Evolutionary conservation across 2,329 filamentous ascomycete genomes (phyloP).

Genomic region (Calonectria pteridis): DNA sequence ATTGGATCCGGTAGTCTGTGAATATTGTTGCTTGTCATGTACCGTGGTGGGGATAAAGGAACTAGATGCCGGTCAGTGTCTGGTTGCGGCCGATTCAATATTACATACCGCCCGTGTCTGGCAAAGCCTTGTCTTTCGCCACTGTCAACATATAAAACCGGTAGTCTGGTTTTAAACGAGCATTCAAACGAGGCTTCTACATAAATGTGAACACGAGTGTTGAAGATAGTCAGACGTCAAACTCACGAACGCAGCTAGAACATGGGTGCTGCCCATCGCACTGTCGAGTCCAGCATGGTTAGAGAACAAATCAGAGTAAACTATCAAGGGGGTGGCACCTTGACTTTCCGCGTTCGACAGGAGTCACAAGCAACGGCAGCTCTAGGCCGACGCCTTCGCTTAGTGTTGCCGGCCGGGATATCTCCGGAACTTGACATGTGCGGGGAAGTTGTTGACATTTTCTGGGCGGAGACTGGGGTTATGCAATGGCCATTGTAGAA

Average conservation of each 20-base stretch:
- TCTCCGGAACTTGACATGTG: neutral
- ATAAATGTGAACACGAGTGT: neutral
- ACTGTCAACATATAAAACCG: conserved; percentile 9
- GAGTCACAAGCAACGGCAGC: conserved; percentile 27
- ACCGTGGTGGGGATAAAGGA: neutral
- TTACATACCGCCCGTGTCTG: neutral
- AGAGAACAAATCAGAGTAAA: neutral
- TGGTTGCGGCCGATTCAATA: neutral
- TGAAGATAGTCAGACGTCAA: too few species aligned
- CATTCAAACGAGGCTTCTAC: conserved; percentile 22
- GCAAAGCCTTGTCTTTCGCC: neutral
- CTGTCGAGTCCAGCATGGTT: neutral
- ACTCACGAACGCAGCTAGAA: conserved; percentile 23
- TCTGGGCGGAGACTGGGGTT: neutral
- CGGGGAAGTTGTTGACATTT: conserved; percentile 1
- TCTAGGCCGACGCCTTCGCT: conserved; percentile 23
- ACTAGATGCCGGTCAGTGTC: neutral
- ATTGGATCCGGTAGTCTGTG: too few species aligned
- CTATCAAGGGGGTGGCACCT: neutral
- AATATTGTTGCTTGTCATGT: neutral
- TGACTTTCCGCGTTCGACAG: conserved; percentile 25
- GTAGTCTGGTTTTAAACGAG: conserved; percentile 16
- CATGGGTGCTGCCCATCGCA: conserved; percentile 22
- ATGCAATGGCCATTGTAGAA: neutral
- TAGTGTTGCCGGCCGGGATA: neutral